Base-by-base conservation (phyloP, 257 asterid genomes). In the Thymus mandschuricus region DNA sequence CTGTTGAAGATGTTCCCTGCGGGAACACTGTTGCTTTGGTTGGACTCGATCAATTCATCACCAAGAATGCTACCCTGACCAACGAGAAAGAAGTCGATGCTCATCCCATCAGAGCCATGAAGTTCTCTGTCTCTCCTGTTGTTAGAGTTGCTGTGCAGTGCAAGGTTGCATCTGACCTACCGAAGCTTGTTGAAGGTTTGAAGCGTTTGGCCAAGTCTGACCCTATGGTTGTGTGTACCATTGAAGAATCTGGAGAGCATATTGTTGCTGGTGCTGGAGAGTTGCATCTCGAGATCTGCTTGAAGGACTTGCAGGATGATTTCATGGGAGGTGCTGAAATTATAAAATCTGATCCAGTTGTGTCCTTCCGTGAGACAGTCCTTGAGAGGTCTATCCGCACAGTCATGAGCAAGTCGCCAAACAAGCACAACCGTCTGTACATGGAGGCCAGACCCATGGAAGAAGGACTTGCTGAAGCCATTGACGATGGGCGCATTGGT, bases 301-400 rank as follows among this genome's bases (percentile, higher is more conserved):
- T 82, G 79, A 82, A 82, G 60, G 86, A 82, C 49, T 68, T 82
- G 71, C 83, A 78, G 69, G 86, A 82, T 0, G 86, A 83, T 68
- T 83, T 83, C 71, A 83, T 83, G 88, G 88, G 88, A 48, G 88
- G 85, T 50, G 88, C 85, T 54, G 87, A 83, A 62, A 83, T 83
- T 2, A 62, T 81, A 5, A 78, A 81, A 68, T 83, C 86, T n/a
- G 86, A 81, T 46, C 88, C 88, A 1, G 88, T 83, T 2, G 88
- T 83, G 33, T 81, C 88, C 65, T 84, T 84, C 81, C 84, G 84
- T 62, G 88, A 81, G 73, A 84, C 88, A 0, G 88, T 84, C 21
- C 84, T 79, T 5, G 88, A 84, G 76, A 84, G 83, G 74, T 81
- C 88, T 0, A 7, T 3, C 31, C 84, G 86, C 15, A 76, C 60